Evolutionary conservation across 1,284 basidiomycete species (phyloP).

Genomic region (Trichosporon sp.): DNA sequence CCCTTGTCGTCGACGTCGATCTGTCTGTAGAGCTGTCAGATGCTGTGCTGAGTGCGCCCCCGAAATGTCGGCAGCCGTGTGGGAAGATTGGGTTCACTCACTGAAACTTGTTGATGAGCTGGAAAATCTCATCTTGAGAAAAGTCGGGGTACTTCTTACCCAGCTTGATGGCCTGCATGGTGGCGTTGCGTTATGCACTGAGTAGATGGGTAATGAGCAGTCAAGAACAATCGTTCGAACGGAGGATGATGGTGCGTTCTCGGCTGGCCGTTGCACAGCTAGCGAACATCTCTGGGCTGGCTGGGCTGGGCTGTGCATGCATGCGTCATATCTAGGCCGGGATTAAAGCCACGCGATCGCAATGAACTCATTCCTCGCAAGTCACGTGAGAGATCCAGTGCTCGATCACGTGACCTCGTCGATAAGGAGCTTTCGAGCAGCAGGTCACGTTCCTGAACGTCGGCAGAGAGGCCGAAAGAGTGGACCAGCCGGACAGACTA

Average conservation of each 20-base stretch:
- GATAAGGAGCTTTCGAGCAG: no score
- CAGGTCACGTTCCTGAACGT: no score
- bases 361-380: neutral
- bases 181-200: conserved; percentile 9
- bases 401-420: neutral
- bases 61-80: conserved; percentile 5
- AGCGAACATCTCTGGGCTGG: neutral
- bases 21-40: conserved; percentile 52
- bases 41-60: neutral
- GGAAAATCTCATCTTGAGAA: conserved; percentile 84
- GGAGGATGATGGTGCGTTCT: conserved; percentile 2
- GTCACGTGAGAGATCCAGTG: no score
- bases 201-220: neutral
- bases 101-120: conserved; percentile 90
- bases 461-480: no score
- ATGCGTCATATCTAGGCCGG: neutral
- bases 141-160: conserved; percentile 93
- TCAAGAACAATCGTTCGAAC: neutral
- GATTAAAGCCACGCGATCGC: neutral
- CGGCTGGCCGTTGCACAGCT: neutral
- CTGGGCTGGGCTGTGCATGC: conserved; percentile 2
- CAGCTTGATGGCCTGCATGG: conserved; percentile 55
- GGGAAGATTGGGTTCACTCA: conserved; percentile 50
- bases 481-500: neutral
- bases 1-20: conserved; percentile 81